These are phyloP conservation scores for Thinopyrum obtusiflorum DNA, from an alignment of 202 grass and related monocot species.

Conservation along the genomic window DNA sequence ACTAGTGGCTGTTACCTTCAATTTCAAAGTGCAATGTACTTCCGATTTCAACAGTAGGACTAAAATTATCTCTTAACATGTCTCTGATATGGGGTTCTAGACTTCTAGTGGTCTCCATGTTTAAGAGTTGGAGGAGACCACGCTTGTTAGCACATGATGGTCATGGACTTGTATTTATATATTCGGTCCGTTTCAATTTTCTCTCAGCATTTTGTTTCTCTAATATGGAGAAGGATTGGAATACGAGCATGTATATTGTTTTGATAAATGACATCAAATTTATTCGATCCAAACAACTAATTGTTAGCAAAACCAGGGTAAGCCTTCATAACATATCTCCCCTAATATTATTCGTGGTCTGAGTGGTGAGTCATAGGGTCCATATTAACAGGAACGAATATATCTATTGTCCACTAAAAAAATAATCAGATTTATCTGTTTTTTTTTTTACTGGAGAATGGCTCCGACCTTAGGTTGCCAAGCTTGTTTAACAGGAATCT, in stretches of 20 bases:
- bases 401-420: no score
- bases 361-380: background rate
- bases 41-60: background rate
- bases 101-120: background rate
- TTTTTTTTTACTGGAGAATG: background rate
- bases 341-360: background rate
- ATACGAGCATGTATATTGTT: background rate
- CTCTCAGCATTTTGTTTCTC: background rate
- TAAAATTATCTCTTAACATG: background rate
- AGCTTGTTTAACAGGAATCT: conserved; percentile 29
- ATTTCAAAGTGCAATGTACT: conserved; percentile 18
- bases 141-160: background rate
- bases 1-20: background rate
- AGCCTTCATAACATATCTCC: background rate
- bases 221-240: background rate
- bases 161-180: background rate
- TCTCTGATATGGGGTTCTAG: background rate
- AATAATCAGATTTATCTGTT: background rate
- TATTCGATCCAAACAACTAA: background rate
- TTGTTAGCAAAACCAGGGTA: background rate
- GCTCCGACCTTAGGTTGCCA: conserved; percentile 26
- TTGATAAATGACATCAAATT: background rate
- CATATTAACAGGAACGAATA: background rate
- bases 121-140: background rate
- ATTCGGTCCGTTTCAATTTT: background rate